Evolutionary conservation across 495 filamentous ascomycete species (phyloP).

Genomic region (Acidiella bohemica): DNA sequence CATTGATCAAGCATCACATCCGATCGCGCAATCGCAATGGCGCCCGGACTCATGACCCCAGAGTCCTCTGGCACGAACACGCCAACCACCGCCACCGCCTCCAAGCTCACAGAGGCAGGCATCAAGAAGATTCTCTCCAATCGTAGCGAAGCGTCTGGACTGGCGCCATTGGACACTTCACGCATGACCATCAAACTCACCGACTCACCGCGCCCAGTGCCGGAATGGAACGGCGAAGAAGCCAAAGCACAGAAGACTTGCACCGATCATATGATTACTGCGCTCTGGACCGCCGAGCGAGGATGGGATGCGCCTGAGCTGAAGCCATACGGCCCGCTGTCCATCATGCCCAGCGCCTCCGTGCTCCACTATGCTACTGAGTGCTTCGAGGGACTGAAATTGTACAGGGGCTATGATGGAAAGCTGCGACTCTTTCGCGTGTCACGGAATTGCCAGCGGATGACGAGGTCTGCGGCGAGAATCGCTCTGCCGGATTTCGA

Average conservation of each 20-base stretch:
- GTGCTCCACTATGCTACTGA: slow-evolving; percentile 82
- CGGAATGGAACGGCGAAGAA: slow-evolving; percentile 40
- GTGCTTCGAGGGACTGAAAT: slow-evolving; percentile 86
- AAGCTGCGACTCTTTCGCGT: slow-evolving; percentile 78
- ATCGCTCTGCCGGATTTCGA: slow-evolving; percentile 69
- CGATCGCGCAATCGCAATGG: no score
- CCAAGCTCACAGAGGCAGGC: slow-evolving; percentile 24
- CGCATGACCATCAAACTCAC: slow-evolving; percentile 56
- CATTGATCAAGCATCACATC: no score
- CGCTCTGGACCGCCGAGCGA: slow-evolving; percentile 46
- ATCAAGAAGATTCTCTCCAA: slow-evolving; percentile 19
- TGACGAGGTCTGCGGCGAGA: slow-evolving; percentile 54
- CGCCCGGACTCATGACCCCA: slow-evolving; percentile 12
- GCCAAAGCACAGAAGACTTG: slow-evolving; percentile 31
- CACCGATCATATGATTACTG: slow-evolving; percentile 86
- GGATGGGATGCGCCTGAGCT: slow-evolving; percentile 74
- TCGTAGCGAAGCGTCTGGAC: slow-evolving; percentile 7
- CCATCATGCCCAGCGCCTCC: slow-evolving; percentile 72
- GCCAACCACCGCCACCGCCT: slow-evolving; percentile 13
- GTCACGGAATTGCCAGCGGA: slow-evolving; percentile 58
- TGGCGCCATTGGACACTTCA: slow-evolving; percentile 53
- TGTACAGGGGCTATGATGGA: slow-evolving; percentile 71
- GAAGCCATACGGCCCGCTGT: slow-evolving; percentile 64
- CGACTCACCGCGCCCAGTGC: slow-evolving; percentile 52
- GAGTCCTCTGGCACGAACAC: slow-evolving; percentile 17